These are phyloP conservation scores for Cyclospora cayetanensis DNA, from an alignment of 169 alveolate genomes.

Conservation along the genomic window DNA sequence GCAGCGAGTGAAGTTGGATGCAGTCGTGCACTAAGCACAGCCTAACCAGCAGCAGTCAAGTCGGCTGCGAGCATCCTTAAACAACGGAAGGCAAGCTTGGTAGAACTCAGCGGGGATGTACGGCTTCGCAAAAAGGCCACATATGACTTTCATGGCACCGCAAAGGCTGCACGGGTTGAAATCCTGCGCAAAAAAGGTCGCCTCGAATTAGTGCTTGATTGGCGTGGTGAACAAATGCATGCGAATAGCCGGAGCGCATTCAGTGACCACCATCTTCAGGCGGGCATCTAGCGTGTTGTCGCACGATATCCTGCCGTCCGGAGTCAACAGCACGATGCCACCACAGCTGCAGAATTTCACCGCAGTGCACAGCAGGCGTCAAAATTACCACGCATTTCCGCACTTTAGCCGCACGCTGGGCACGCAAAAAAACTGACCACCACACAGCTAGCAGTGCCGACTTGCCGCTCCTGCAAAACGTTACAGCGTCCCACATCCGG, in stretches of 20 bases:
- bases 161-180: too few species aligned
- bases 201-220: conserved; percentile 17
- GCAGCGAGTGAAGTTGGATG: too few species aligned
- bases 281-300: conserved; percentile 79
- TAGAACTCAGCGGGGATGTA: too few species aligned
- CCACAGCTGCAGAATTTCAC: conserved; percentile 77
- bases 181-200: too few species aligned
- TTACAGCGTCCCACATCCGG: too few species aligned
- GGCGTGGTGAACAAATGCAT: conserved; percentile 64
- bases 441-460: background rate
- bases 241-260: conserved; percentile 72
- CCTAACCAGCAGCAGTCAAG: too few species aligned
- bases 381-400: background rate
- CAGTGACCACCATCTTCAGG: conserved; percentile 63
- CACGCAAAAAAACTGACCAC: background rate
- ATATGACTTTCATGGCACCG: too few species aligned
- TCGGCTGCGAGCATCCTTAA: too few species aligned
- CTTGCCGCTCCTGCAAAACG: background rate
- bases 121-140: too few species aligned
- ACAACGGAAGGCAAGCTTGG: too few species aligned
- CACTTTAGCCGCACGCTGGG: background rate
- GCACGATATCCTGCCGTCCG: conserved; percentile 77
- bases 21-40: too few species aligned
- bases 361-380: background rate
- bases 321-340: conserved; percentile 78